Base-by-base conservation (phyloP, 345 rosid genomes). In the Draba incana region DNA sequence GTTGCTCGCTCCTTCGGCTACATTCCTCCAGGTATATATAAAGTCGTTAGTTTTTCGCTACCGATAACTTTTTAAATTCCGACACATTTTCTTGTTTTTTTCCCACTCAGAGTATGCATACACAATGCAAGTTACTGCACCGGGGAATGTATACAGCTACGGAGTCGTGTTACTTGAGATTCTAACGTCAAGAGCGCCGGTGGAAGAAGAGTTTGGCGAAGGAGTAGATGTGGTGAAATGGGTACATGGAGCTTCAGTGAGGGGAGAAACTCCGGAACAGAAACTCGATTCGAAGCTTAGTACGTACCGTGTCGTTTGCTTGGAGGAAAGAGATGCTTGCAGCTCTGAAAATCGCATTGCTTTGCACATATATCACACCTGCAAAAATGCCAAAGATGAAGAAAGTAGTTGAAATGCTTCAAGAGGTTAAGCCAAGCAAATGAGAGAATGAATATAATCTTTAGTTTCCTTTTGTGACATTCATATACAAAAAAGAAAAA, bases 271-370 rank as follows among this genome's bases (percentile, higher is more conserved):
- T 8, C 84, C 93, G 0, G 96, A 78, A 72, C 88, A 86, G 71
- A 86, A 85, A 75, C 84, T 95, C 5, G 99, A 95, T 28, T 85
- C 92, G 2, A 84, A 77, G 84, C 93, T 92, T 66, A 85, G n/a
- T n/a, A n/a, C n/a, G 88, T 76, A 84, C 84, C 0, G 89, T 95
- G 28, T 91, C 96, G 35, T 94, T 91, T 54, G 83, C 81, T 14
- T 94, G 98, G 99, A 83, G 99, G 77, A 86, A 80, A 78, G 97
- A 94, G 72, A 94, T 94, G 99, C 90, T 94, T 65, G 88, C 89
- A n/a, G 96, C 95, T 70, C 83, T 95, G 69, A 89, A 89, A 80
- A 79, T 95, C 30, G 99, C 97, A 41, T 75, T 95, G 53, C 77
- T 85, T 33, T 95, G 99, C 81, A 92, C 98, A 0, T 88, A 85